Evolutionary conservation across 805 yeast genomes (phyloP).

Genomic region (Phaffomyces opuntiae): DNA sequence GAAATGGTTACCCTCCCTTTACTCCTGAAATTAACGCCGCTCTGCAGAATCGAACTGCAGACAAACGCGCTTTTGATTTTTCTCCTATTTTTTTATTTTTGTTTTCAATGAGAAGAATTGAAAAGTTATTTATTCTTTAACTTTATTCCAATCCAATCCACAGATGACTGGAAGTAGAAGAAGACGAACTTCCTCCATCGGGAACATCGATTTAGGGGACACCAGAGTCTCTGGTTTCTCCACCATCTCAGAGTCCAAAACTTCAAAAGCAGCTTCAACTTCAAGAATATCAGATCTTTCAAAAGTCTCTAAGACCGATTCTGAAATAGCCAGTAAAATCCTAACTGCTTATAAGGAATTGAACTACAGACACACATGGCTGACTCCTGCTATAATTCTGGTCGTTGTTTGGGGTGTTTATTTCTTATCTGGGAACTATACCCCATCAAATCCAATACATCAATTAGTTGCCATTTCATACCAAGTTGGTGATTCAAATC

Average conservation of each 20-base stretch:
- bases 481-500: slow-evolving; percentile 50
- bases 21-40: too few relatives aligned
- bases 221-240: slow-evolving; percentile 57
- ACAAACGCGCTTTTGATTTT: not conserved
- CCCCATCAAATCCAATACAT: slow-evolving; percentile 54
- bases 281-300: slow-evolving; percentile 29
- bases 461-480: slow-evolving; percentile 63
- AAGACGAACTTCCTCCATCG: slow-evolving; percentile 64
- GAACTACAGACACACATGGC: slow-evolving; percentile 59
- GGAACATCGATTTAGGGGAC: slow-evolving; percentile 71
- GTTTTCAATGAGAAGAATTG: not conserved
- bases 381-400: slow-evolving; percentile 52
- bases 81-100: not conserved
- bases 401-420: slow-evolving; percentile 35
- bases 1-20: too few relatives aligned
- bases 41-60: not conserved
- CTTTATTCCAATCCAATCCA: not conserved
- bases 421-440: slow-evolving; percentile 48
- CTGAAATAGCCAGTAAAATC: slow-evolving; percentile 49
- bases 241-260: slow-evolving; percentile 49
- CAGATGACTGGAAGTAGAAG: slow-evolving; percentile 13
- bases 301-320: slow-evolving; percentile 32
- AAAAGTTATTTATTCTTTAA: not conserved
- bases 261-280: slow-evolving; percentile 33
- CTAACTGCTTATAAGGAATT: slow-evolving; percentile 54